Base-by-base conservation (phyloP, 2,329 filamentous ascomycete species). In the Nemania sp. region DNA sequence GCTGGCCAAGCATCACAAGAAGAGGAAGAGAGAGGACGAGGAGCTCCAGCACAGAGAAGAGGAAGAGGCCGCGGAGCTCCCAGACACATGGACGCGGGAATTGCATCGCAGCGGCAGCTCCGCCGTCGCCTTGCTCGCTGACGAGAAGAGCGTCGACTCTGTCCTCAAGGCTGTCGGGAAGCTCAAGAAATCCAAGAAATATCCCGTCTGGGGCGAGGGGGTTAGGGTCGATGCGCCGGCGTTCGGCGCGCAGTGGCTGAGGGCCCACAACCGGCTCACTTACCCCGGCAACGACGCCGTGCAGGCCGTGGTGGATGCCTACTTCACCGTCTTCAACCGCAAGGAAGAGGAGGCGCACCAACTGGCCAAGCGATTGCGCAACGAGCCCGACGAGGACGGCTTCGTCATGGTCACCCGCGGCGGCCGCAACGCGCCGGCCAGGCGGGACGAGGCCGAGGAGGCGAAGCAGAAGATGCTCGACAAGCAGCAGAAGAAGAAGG, bases 371-470 rank as follows among this genome's bases (percentile, higher is more conserved):
- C 79, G 84, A 57, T 79, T 89, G 63, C 87, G 91, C 62, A 89
- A 90, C 67, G 88, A 92, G 70, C 92, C 94, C 0, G 95, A 99
- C 74, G 93, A 92, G 71, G 95, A 99, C 75, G 95, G 95, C 1
- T 99, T 99, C 74, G 84, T 98, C 50, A 98, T 93, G 3, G 95
- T 99, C 21, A 90, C 88, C 1, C 84, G 90, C 56, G 92, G 92
- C 25, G 90, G 90, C 40, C 81, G 89, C 59, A 82, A 82, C 6
- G 90, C 89, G n/a, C 87, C 91, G 1, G 92, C 90, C 1, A 84
- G 88, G 56, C 83, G 87, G 63, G 89, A 89, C 67, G 92, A 90
- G 69, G 86, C 87, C 15, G 84, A 87, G 71, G 84, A 86, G 67
- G 81, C 81, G 56, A 79, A 77, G 65, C 77, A 77, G 70, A 83